Percentiles rank a stretch among this genome's conserved stretches.
phyloP scores from a whole-genome alignment of 148 eudicot species.

The Rhododendron ferrugineum region DNA sequence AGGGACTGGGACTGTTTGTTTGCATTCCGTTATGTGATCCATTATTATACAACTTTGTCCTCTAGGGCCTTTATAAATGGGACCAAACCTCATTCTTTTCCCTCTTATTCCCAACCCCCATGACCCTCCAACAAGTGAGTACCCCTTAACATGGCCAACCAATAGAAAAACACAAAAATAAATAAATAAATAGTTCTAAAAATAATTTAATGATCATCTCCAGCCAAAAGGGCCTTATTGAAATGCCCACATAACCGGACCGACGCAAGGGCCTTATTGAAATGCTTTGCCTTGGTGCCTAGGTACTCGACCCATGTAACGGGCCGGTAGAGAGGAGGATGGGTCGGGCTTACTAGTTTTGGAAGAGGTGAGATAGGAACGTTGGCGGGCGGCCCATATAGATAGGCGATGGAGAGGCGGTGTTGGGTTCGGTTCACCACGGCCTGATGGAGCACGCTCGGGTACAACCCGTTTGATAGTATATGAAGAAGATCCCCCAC shows the following conservation, averaged over 20 bases:
- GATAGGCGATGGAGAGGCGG: constrained; percentile 65
- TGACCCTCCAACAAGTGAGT: not conserved
- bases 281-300: constrained; percentile 53
- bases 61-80: not conserved
- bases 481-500: constrained; percentile 85
- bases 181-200: not conserved
- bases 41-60: not conserved
- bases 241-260: constrained; percentile 45
- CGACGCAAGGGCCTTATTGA: constrained; percentile 63
- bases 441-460: constrained; percentile 77
- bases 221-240: constrained; percentile 55
- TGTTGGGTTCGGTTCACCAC: constrained; percentile 64
- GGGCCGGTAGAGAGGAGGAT: constrained; percentile 63
- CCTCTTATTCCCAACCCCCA: not conserved
- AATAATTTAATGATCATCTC: not conserved
- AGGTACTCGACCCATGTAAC: constrained; percentile 83
- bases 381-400: constrained; percentile 59
- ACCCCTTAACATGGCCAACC: not conserved
- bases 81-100: not conserved
- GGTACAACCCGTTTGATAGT: constrained; percentile 69
- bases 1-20: not conserved
- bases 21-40: not conserved
- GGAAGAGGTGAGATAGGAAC: constrained; percentile 45
- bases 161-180: not conserved
- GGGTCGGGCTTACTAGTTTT: constrained; percentile 34